These are phyloP conservation scores for Boletus subcaerulescens DNA, from an alignment of 768 basidiomycete genomes.

Conservation along the genomic window DNA sequence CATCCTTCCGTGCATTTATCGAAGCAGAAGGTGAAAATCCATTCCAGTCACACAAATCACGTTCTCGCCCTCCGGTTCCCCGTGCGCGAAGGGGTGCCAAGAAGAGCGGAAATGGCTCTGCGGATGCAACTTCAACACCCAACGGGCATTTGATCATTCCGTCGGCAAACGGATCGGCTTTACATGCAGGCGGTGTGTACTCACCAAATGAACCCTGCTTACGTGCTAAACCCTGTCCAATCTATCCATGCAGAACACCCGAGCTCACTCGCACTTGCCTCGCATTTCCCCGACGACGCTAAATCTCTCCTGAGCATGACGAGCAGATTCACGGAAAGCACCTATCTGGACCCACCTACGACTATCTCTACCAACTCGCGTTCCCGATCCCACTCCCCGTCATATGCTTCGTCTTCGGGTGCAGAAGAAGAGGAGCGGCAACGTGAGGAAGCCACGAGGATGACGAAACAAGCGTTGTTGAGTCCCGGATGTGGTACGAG, in stretches of 20 bases:
- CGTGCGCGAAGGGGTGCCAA: slow-evolving; percentile 6
- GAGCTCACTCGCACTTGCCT: slow-evolving; percentile 13
- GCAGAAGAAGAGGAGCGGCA: slow-evolving; percentile 21
- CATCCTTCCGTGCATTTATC: slow-evolving; percentile 89
- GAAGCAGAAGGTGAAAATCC: slow-evolving; percentile 83
- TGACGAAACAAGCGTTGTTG: slow-evolving; percentile 19
- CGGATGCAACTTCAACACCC: background rate
- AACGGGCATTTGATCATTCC: slow-evolving; percentile 4
- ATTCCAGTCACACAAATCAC: slow-evolving; percentile 31
- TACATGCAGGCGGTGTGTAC: slow-evolving; percentile 23
- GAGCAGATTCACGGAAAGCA: slow-evolving; percentile 27
- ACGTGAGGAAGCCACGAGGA: slow-evolving; percentile 22
- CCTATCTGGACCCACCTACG: slow-evolving; percentile 24
- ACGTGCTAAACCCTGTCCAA: slow-evolving; percentile 11
- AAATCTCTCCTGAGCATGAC: slow-evolving; percentile 30
- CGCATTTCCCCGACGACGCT: slow-evolving; percentile 21
- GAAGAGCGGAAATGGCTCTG: background rate
- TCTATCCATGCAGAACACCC: slow-evolving; percentile 13
- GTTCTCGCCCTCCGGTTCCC: slow-evolving; percentile 9
- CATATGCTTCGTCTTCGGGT: slow-evolving; percentile 14
- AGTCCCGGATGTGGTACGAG: slow-evolving; percentile 23
- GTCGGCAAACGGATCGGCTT: slow-evolving; percentile 6
- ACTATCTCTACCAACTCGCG: slow-evolving; percentile 16
- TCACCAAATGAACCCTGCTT: background rate
- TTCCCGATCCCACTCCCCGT: slow-evolving; percentile 19